Conservation (phyloP, 805 yeast species). For the Scheffersomyces spartinae region DNA sequence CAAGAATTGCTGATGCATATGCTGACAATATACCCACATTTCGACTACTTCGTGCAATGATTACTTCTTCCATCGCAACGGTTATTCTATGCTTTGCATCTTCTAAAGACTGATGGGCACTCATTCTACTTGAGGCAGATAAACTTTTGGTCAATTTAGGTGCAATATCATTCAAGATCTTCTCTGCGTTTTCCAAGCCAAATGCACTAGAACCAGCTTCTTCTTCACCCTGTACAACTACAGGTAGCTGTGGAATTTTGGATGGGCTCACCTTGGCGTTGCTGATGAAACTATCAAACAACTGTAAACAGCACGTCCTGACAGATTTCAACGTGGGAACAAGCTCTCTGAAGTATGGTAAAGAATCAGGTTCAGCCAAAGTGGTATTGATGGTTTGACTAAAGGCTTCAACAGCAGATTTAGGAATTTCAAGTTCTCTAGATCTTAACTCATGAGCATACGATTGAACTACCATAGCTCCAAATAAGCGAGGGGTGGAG, state of each 20-base stretch:
- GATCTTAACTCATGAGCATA: constrained; percentile 32
- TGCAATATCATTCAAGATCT: constrained; percentile 50
- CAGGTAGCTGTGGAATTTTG: constrained; percentile 73
- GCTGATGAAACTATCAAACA: constrained; percentile 67
- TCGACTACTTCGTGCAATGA: constrained; percentile 36
- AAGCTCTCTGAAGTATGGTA: constrained; percentile 66
- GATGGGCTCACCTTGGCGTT: constrained; percentile 61
- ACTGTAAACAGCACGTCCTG: constrained; percentile 76
- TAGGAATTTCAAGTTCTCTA: constrained; percentile 6
- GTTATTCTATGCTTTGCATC: constrained; percentile 64
- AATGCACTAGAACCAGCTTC: constrained; percentile 95
- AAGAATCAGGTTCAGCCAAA: constrained; percentile 28
- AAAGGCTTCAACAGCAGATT: constrained; percentile 11
- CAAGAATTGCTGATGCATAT: constrained; percentile 63
- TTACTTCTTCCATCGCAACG: constrained; percentile 60
- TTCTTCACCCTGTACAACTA: constrained; percentile 85
- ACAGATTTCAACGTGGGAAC: constrained; percentile 79
- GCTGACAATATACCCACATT: constrained; percentile 56
- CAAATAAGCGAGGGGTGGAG: constrained; percentile 70
- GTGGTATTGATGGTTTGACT: constrained; percentile 17
- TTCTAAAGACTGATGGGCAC: constrained; percentile 61
- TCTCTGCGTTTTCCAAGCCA: constrained; percentile 65
- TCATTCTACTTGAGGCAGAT: constrained; percentile 57
- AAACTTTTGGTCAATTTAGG: constrained; percentile 52
- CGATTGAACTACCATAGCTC: constrained; percentile 62